Base-by-base conservation (phyloP, 2,329 filamentous ascomycete species). In the Endoconidiophora polonica region DNA sequence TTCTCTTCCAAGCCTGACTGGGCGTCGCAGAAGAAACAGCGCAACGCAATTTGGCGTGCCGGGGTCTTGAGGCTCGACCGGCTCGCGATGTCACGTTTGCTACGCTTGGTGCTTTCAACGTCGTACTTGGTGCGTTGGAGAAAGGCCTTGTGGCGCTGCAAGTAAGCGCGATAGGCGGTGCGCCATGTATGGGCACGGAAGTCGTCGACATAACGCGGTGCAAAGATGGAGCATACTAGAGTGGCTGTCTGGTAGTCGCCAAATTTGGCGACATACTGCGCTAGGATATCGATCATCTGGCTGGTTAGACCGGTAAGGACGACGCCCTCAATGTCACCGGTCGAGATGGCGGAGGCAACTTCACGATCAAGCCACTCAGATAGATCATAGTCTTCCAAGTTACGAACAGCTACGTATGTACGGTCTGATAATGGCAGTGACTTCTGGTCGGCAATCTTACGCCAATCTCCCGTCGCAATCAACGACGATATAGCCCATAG, bases 191-290 rank as follows among this genome's bases (percentile, higher is more conserved):
- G 70, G 65, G 81, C 86, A 55, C 86, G 79, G 41, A 81, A 68
- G 61, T 91, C 86, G 62, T 83, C 76, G 56, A 90, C 79, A 62
- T 86, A 90, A 6, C 78, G 73, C 0, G 85, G 85, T 51, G 79
- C 76, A 56, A 81, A 83, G 61, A 83, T 79, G 10, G 81, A 81
- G 52, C 84, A 74, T 53, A 86, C 74, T 2, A 91, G 69, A 0
- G 83, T 81, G 1, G 84, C 82, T 1, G 84, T 87, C 64, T 93
- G 86, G 22, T 85, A 72, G 61, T 90, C 85, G 59, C 79, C 73
- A 61, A 82, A 86, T 56, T 81, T 82, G 57, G 80, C 72, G 43
- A 91, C 73, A 62, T 87, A 86, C 46, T 77, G 76, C 54, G 83
- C 81, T 53, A 90, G 75, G 16, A 91, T 76, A 59, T 87, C 81